Conservation (phyloP, 257 asterid species). For the Knoxia roxburghii region DNA sequence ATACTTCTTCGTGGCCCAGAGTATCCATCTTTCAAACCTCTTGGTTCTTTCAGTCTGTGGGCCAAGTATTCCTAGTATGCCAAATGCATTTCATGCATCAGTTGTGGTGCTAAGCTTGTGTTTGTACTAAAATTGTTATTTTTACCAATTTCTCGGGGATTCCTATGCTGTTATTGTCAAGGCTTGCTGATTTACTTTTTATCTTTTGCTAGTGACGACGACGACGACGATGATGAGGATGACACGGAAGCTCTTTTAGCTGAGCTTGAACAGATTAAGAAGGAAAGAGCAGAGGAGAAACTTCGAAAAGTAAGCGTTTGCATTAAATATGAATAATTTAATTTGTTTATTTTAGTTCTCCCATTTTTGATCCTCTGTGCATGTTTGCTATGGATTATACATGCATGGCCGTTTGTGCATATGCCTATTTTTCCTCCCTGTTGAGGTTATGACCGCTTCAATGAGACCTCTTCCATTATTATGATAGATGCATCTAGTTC, state of each 20-base stretch:
- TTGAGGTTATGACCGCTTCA: not conserved
- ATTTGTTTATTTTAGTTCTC: not conserved
- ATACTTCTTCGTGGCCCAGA: not conserved
- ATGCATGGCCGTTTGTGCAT: not conserved
- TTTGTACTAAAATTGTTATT: not conserved
- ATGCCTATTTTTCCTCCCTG: too few relatives aligned
- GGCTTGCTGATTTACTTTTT: conserved; percentile 1
- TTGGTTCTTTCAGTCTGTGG: not conserved
- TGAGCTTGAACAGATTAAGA: conserved; percentile 85
- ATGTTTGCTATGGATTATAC: not conserved
- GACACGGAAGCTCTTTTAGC: conserved; percentile 90
- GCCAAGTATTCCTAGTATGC: not conserved
- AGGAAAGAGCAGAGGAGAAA: conserved; percentile 86
- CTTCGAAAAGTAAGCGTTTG: conserved; percentile 55
- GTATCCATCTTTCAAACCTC: not conserved
- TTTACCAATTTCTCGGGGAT: not conserved
- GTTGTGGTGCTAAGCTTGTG: not conserved
- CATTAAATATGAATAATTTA: not conserved
- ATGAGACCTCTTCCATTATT: not conserved
- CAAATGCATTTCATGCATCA: not conserved
- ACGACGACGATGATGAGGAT: conserved; percentile 65
- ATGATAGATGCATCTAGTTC: not conserved
- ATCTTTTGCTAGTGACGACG: conserved; percentile 33
- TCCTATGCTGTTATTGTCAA: not conserved
- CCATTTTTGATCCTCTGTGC: not conserved